Evolutionary conservation across 2,329 filamentous ascomycete species (phyloP).

Genomic region (Pestalotiopsis sp.): DNA sequence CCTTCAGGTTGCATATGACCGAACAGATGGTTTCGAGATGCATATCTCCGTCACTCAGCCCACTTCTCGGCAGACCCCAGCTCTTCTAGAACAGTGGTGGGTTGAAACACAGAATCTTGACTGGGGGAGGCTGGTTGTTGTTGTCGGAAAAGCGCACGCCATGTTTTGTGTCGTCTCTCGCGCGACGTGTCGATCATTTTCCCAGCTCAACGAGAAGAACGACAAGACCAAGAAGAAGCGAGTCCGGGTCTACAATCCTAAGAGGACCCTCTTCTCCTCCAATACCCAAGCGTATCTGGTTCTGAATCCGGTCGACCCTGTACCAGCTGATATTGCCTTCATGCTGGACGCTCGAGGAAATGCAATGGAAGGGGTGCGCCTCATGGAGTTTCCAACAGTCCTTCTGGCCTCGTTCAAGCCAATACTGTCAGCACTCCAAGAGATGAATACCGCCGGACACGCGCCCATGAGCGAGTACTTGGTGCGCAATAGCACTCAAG

Average conservation of each 20-base stretch:
- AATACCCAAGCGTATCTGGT: neutral
- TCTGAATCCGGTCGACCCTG: conserved; percentile 27
- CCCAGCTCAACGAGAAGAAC: neutral
- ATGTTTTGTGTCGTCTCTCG: conserved; percentile 5
- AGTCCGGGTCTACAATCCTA: neutral
- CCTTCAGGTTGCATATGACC: neutral
- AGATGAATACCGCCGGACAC: conserved; percentile 43
- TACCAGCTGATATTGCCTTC: conserved; percentile 14
- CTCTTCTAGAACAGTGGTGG: conserved; percentile 9
- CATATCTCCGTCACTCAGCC: neutral
- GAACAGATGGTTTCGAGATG: neutral
- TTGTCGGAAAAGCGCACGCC: neutral
- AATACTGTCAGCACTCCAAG: conserved; percentile 58
- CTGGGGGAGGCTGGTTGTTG: neutral
- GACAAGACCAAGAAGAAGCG: conserved; percentile 6
- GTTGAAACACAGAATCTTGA: neutral
- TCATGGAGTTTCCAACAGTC: conserved; percentile 66
- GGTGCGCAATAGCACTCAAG: conserved; percentile 28
- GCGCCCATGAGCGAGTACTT: conserved; percentile 54
- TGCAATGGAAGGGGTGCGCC: conserved; percentile 19
- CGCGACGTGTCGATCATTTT: conserved; percentile 1
- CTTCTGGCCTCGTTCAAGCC: conserved; percentile 60
- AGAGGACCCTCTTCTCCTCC: neutral
- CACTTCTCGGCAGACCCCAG: neutral
- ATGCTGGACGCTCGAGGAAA: neutral